Conservation (phyloP, 805 yeast species). For the Wickerhamomyces strasburgensis region DNA sequence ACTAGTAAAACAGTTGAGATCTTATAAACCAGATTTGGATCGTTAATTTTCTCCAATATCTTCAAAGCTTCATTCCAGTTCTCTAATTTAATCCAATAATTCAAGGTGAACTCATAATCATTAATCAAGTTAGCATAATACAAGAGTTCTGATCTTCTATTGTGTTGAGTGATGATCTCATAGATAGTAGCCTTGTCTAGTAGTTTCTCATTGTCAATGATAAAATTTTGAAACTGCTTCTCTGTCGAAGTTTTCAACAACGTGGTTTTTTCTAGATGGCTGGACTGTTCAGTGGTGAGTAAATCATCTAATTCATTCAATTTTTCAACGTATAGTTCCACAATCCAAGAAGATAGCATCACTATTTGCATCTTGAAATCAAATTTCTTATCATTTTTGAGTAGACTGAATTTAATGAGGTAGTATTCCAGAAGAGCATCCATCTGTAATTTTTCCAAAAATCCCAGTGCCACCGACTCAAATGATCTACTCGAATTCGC, state of each 20-base stretch:
- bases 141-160: constrained; percentile 58
- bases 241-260: constrained; percentile 23
- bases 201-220: constrained; percentile 39
- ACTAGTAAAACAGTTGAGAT: constrained; percentile 65
- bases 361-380: constrained; percentile 27
- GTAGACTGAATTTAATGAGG: constrained; percentile 32
- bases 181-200: constrained; percentile 68
- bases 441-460: constrained; percentile 39
- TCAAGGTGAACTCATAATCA: constrained; percentile 65
- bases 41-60: constrained; percentile 44
- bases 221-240: constrained; percentile 41
- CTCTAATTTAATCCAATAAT: constrained; percentile 62
- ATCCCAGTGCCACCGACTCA: constrained; percentile 59
- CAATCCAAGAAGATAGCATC: constrained; percentile 32
- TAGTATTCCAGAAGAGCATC: constrained; percentile 46
- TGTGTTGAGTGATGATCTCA: constrained; percentile 64
- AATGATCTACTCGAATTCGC: constrained; percentile 64
- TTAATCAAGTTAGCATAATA: constrained; percentile 61
- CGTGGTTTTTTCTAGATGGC: constrained; percentile 21
- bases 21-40: constrained; percentile 50
- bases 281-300: constrained; percentile 24
- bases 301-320: constrained; percentile 31
- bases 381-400: constrained; percentile 24
- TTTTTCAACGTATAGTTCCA: constrained; percentile 30
- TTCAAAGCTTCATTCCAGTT: constrained; percentile 72